Percentiles rank a stretch among this genome's conserved stretches.
phyloP scores from a whole-genome alignment of 345 rosid species.

The thale cress (Arabidopsis thaliana) region TAIR10.1 NC_003071.7:14135501-14136000 shows the following conservation, averaged over 20 bases:
- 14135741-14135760: slow-evolving; percentile 45
- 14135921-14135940: slow-evolving; percentile 53
- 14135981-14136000: slow-evolving; percentile 48
- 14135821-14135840: slow-evolving; percentile 47
- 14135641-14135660: slow-evolving; percentile 85
- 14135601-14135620: slow-evolving; percentile 61
- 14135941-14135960: slow-evolving; percentile 49
- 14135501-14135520: slow-evolving; percentile 47
- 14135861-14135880: slow-evolving; percentile 75
- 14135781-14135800: slow-evolving; percentile 30
- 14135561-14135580: slow-evolving; percentile 32
- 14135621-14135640: slow-evolving; percentile 73
- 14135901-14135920: slow-evolving; percentile 51
- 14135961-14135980: slow-evolving; percentile 52
- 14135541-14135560: slow-evolving; percentile 42
- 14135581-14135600: slow-evolving; percentile 47
- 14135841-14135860: slow-evolving; percentile 71
- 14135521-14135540: slow-evolving; percentile 30
- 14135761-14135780: slow-evolving; percentile 29
- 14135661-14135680: slow-evolving; percentile 62
- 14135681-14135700: slow-evolving; percentile 54
- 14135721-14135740: slow-evolving; percentile 62
- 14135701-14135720: slow-evolving; percentile 50
- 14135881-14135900: slow-evolving; percentile 59
- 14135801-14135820: slow-evolving; percentile 24